A percentile compares a stretch with the other conserved stretches of the same genome.
These are phyloP conservation scores for Lathyrus tuberosus DNA, from an alignment of 306 rosid species.

Conservation along the genomic window DNA sequence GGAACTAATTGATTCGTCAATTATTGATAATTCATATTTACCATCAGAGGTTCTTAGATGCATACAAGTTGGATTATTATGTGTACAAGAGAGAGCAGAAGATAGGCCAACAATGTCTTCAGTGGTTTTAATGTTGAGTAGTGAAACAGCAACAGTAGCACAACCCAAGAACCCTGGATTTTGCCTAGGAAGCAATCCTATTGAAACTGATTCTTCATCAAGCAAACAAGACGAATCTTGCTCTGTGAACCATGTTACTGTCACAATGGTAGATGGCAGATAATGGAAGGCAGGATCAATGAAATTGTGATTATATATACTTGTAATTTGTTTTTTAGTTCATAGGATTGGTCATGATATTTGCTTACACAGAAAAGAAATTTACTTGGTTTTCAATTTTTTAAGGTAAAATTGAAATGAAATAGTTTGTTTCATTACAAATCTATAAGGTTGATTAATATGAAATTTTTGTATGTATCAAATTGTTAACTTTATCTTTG, in stretches of 20 bases:
- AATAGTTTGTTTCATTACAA: not conserved
- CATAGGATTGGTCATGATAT: not conserved
- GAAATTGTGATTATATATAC: not conserved
- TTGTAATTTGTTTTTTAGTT: not conserved
- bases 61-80: slow-evolving; percentile 48
- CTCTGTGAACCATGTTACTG: slow-evolving; percentile 54
- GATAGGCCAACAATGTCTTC: slow-evolving; percentile 59
- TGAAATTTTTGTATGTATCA: not conserved
- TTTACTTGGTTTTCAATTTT: not conserved
- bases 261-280: slow-evolving; percentile 56
- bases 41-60: slow-evolving; percentile 58
- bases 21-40: slow-evolving; percentile 44
- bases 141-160: slow-evolving; percentile 47
- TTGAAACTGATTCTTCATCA: slow-evolving; percentile 50
- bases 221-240: slow-evolving; percentile 49
- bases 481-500: not conserved
- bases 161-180: slow-evolving; percentile 52
- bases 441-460: not conserved
- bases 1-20: slow-evolving; percentile 57
- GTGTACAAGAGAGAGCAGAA: slow-evolving; percentile 60
- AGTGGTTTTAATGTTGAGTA: slow-evolving; percentile 55
- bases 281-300: slow-evolving; percentile 22
- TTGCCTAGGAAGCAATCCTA: slow-evolving; percentile 47
- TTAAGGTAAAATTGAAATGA: not conserved
- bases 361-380: not conserved